These are phyloP conservation scores for Colletotrichum viniferum DNA, from an alignment of 2,329 filamentous ascomycete species.

Conservation along the genomic window DNA sequence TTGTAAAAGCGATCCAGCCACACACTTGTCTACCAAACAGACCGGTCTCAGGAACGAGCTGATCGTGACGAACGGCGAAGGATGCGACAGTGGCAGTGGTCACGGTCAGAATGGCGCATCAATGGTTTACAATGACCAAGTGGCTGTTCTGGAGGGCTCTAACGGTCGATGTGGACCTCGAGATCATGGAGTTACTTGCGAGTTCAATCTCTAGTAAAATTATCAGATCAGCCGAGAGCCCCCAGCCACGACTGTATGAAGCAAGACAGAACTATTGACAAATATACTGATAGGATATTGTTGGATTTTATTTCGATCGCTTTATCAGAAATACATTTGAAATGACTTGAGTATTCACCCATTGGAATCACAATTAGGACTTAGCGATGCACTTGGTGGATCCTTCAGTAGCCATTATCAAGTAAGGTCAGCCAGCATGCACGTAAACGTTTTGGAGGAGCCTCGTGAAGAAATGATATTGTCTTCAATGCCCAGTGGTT, in stretches of 20 bases:
- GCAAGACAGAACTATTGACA: neutral
- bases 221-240: neutral
- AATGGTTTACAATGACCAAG: neutral
- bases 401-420: neutral
- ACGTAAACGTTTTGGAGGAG: rapidly evolving
- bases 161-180: neutral
- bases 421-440: neutral
- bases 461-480: neutral
- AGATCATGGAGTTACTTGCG: neutral
- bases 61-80: neutral
- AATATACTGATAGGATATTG: rapidly evolving
- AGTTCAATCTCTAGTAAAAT: neutral
- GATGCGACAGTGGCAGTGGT: neutral
- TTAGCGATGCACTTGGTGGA: neutral
- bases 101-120: neutral
- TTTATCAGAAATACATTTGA: rapidly evolving
- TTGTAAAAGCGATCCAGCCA: neutral
- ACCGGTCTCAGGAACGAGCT: neutral
- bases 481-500: rapidly evolving
- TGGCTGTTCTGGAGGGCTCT: neutral
- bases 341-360: neutral
- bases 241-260: neutral
- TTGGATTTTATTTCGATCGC: neutral
- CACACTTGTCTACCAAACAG: neutral
- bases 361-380: rapidly evolving